Conservation (phyloP, 345 rosid genomes). For the Triadica sebifera region DNA sequence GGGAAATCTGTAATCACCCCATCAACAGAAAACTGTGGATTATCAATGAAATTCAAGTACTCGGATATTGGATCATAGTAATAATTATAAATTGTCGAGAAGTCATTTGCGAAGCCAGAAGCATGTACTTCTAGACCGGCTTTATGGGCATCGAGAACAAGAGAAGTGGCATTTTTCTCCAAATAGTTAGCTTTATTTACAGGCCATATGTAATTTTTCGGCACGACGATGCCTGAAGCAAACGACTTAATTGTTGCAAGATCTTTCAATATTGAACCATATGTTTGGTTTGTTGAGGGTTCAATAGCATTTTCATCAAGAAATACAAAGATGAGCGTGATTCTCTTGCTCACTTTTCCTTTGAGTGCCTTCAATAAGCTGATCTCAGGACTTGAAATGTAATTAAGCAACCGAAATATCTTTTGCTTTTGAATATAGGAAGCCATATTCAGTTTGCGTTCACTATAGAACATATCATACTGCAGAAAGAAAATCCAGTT, state of each 20-base stretch:
- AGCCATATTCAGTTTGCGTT: constrained; percentile 52
- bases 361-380: constrained; percentile 64
- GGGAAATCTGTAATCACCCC: constrained; percentile 87
- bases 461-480: constrained; percentile 60
- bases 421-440: constrained; percentile 30
- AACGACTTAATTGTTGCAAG: constrained; percentile 57
- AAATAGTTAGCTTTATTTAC: constrained; percentile 49
- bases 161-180: constrained; percentile 45
- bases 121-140: constrained; percentile 66
- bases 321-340: constrained; percentile 67
- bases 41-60: constrained; percentile 61
- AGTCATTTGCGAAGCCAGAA: constrained; percentile 77
- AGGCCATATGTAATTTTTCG: constrained; percentile 76
- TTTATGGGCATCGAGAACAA: constrained; percentile 80
- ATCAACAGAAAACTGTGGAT: constrained; percentile 62
- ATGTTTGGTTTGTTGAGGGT: constrained; percentile 77
- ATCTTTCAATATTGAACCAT: constrained; percentile 49
- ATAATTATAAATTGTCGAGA: constrained; percentile 49
- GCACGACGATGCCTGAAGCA: constrained; percentile 73
- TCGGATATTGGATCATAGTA: constrained; percentile 67
- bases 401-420: constrained; percentile 16
- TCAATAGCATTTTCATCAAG: constrained; percentile 46
- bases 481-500: constrained; percentile 25
- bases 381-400: constrained; percentile 76
- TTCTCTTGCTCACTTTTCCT: constrained; percentile 41